phyloP scores from a whole-genome alignment of 768 basidiomycete genomes.

The Tylopilus cervinicoccineus region DNA sequence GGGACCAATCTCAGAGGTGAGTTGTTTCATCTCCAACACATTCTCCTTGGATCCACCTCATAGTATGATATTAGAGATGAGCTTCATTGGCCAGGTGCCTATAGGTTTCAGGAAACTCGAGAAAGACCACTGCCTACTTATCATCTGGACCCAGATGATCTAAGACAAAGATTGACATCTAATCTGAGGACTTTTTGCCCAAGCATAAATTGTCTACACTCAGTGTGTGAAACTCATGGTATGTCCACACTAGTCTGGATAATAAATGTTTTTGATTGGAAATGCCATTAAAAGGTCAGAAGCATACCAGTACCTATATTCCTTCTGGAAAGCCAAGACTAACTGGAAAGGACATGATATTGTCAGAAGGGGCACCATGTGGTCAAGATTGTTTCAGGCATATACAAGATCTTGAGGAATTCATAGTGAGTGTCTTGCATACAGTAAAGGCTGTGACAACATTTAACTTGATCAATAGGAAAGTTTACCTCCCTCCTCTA shows the following conservation, averaged over 20 bases:
- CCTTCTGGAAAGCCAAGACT: slow-evolving; percentile 20
- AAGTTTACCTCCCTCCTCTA: slow-evolving; percentile 17
- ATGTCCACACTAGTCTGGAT: not conserved
- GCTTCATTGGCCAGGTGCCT: slow-evolving; percentile 35
- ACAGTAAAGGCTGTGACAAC: fast-evolving
- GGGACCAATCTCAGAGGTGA: slow-evolving; percentile 42
- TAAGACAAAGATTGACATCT: slow-evolving; percentile 32
- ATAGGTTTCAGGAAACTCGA: not conserved
- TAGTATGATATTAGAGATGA: slow-evolving; percentile 31
- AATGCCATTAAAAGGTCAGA: not conserved
- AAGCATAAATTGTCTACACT: slow-evolving; percentile 40
- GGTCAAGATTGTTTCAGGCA: slow-evolving; percentile 30
- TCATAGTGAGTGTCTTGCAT: slow-evolving; percentile 12
- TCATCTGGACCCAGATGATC: slow-evolving; percentile 22
- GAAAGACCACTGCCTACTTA: slow-evolving; percentile 2
- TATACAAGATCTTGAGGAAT: slow-evolving; percentile 23
- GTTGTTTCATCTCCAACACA: not conserved
- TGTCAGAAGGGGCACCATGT: slow-evolving; percentile 29
- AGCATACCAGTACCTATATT: slow-evolving; percentile 9
- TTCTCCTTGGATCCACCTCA: not conserved
- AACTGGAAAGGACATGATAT: slow-evolving; percentile 22
- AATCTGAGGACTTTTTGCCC: slow-evolving; percentile 41
- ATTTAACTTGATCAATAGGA: slow-evolving; percentile 12
- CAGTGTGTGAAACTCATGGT: slow-evolving; percentile 40
- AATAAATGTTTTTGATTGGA: not conserved